These are phyloP conservation scores for Zopfia rhizophila DNA, from an alignment of 2,329 filamentous ascomycete species.

Conservation along the genomic window DNA sequence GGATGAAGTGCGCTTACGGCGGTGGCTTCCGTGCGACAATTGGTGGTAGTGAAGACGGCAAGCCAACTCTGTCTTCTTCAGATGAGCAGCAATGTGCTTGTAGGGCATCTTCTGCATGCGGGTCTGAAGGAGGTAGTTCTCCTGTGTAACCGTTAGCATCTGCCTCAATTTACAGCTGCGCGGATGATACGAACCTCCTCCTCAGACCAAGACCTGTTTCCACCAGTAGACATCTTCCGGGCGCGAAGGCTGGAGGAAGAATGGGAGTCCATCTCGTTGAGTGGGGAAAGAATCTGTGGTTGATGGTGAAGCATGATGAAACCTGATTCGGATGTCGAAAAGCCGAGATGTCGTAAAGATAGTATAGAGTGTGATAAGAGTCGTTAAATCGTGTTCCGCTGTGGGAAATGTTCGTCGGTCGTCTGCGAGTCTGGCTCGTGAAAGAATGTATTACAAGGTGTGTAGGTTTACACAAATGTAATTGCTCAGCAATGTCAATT, in stretches of 20 bases:
- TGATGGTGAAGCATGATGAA: conserved; percentile 50
- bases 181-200: conserved; percentile 73
- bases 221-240: conserved; percentile 75
- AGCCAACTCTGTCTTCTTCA: conserved; percentile 88
- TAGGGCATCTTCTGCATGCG: conserved; percentile 90
- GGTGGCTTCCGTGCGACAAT: conserved; percentile 82
- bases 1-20: conserved; percentile 79
- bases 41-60: conserved; percentile 91
- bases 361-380: conserved; percentile 15
- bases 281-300: conserved; percentile 50
- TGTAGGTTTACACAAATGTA: conserved; percentile 40
- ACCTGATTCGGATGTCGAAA: conserved; percentile 5
- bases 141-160: conserved; percentile 62
- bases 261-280: conserved; percentile 48
- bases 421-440: conserved; percentile 49
- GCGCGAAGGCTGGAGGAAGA: conserved; percentile 67
- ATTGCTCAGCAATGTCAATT: conserved; percentile 57
- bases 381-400: conserved; percentile 39
- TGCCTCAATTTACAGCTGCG: conserved; percentile 6
- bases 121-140: conserved; percentile 84
- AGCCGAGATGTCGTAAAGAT: conserved; percentile 53
- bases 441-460: conserved; percentile 51
- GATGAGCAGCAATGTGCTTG: conserved; percentile 85
- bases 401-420: conserved; percentile 58
- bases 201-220: conserved; percentile 84